Evolutionary conservation across 192 early-diverging fungal species (phyloP), one percentile per base, ranked within the genome.

Genomic region (Backusella sp.): DNA sequence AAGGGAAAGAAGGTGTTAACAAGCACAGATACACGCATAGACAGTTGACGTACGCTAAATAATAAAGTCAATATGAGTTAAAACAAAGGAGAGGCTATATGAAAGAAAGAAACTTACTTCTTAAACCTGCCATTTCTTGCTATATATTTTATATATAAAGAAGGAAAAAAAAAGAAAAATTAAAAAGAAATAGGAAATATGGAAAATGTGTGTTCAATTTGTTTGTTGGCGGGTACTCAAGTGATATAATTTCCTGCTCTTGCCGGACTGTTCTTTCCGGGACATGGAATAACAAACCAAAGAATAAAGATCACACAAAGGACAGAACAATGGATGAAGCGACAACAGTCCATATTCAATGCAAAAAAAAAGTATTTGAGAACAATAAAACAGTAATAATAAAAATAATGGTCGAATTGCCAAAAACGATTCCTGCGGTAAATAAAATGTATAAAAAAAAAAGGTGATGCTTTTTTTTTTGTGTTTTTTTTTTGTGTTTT

Each of bases 101-200:
- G 1, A 41, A 46, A 35, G 3, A 46, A 35, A 36, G 23, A 56
- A n/a, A 56, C 76, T 78, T 78, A 78, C 77, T 78, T 78, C 72
- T 78, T 73, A 78, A 73, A 67, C 77, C 77, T 46, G 77, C 77
- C 76, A 77, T 77, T 12, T 41, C 14, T 23, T 62, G 12, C 32
- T 32, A 32, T 32, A 32, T 32, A 32, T 32, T 32, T 12, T 28
- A 62, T 14, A 17, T 12, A 59, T 17, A 19, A 17, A 49, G 15
- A 19, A 17, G 23, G 26, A 53, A 21, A 21, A 59, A 11, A 12
- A 59, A 11, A 59, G 26, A 59, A 23, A 8, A 56, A 56, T 26
- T 59, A 26, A 11, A 59, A 14, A 59, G 23, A 11, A 53, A 39
- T 39, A 59, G 12, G 56, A 59, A 56, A 21, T 21, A 21, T 56